Percentiles rank a stretch among this genome's conserved stretches.
Evolutionary conservation across 208 protist genomes (phyloP).

Genomic region (Trypanosoma melophagium): DNA sequence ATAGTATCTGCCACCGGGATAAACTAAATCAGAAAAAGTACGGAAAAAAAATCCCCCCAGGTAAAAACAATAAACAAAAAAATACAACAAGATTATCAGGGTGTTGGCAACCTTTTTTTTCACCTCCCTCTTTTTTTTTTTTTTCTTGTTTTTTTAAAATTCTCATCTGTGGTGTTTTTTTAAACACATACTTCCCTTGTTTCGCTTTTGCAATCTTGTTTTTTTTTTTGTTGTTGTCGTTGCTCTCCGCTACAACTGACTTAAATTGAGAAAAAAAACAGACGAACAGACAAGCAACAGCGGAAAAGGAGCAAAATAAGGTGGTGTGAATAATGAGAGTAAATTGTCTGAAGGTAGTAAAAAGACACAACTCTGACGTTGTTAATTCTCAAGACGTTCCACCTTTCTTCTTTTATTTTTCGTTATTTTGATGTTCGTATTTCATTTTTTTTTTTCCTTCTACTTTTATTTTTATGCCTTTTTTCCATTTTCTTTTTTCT

Average conservation of each 20-base stretch:
- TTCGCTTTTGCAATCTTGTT: not conserved
- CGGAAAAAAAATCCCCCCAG: too few species aligned
- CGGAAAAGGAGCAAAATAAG: too few species aligned
- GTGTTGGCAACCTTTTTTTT: not conserved
- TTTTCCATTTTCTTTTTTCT: slow-evolving; percentile 15
- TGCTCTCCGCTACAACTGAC: not conserved
- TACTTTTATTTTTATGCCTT: not conserved
- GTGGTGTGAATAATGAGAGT: too few species aligned
- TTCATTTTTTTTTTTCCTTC: not conserved
- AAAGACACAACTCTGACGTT: too few species aligned
- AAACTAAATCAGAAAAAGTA: too few species aligned
- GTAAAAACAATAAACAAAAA: too few species aligned
- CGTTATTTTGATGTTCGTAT: not conserved
- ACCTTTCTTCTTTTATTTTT: not conserved
- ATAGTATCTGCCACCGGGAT: too few species aligned
- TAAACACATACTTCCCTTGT: not conserved
- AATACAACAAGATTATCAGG: not conserved
- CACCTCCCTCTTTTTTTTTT: not conserved
- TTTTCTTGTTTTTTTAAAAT: slow-evolving; percentile 21
- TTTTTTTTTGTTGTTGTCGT: not conserved
- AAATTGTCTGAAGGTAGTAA: too few species aligned
- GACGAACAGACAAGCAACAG: slow-evolving; percentile 1
- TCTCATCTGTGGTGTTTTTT: slow-evolving; percentile 23
- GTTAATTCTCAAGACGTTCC: not conserved
- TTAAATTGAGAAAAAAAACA: not conserved